Base-by-base conservation (phyloP, 108 stramenopile genomes). In the Fragilaria crotonensis region DNA sequence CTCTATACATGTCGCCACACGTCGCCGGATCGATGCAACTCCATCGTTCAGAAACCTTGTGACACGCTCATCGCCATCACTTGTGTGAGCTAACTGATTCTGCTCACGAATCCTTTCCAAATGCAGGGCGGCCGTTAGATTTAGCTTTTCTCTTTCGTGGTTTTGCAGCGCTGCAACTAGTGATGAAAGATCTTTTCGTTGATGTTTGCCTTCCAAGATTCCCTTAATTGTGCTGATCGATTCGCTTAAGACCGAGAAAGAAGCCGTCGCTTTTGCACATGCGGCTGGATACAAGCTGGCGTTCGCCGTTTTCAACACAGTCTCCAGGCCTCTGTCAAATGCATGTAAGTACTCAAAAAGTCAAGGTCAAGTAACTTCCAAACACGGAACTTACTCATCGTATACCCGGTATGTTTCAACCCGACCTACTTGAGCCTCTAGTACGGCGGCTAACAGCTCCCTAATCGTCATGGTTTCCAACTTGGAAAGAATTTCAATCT, bases 101-200 rank as follows among this genome's bases (percentile, higher is more conserved):
- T 50, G 25, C 50, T 79, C 57, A 0, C 90, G 72, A 9, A 92
- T 76, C 31, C 71, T 57, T 73, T 92, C 90, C 73, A 92, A 61
- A 64, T 92, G 90, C 28, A 71, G 57, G 18, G 90, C 90, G 1
- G 90, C 90, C 2, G 90, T 92, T 30, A 80, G 48, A 28, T 84
- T 85, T 48, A 92, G 60, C 53, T 92, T 92, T 62, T 88, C 72
- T 52, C 70, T 54, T 68, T 92, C 90, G n/a, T 60, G 57, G 7
- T 64, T 29, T 71, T 92, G 90, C 58, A 92, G 59, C 30, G 76
- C 60, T 9, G n/a, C 27, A 1, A 80, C 47, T 49, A 54, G 32
- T 32, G 59, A 9, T 20, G n/a, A n/a, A 60, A 65, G 32, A 44
- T 78, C 33, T 54, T 63, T n/a, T n/a, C n/a, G n/a, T n/a, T n/a